These are phyloP conservation scores for Arbutus unedo DNA, from an alignment of 148 eudicot species.

Conservation along the genomic window DNA sequence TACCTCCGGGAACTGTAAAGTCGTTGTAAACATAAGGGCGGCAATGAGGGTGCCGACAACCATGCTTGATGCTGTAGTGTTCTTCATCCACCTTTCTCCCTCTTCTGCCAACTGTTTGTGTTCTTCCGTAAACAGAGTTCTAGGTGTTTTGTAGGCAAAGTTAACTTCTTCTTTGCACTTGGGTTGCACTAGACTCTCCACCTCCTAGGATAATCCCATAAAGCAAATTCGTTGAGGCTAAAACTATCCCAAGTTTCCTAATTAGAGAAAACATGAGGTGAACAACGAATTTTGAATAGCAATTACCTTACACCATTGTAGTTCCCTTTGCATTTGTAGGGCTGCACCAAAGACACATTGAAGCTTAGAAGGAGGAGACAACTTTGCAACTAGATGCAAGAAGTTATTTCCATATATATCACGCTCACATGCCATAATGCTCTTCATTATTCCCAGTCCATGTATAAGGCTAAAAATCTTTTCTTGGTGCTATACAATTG, in stretches of 20 bases:
- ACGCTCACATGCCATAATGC: neutral
- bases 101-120: conserved; percentile 20
- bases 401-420: neutral
- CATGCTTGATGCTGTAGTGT: conserved; percentile 25
- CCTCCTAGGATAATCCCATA: conserved; percentile 16
- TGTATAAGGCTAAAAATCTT: conserved; percentile 12
- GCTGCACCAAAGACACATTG: conserved; percentile 14
- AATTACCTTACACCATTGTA: conserved; percentile 16
- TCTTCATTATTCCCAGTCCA: conserved; percentile 9
- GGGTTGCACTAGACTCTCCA: conserved; percentile 28
- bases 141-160: conserved; percentile 15
- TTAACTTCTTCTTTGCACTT: conserved; percentile 8
- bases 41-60: conserved; percentile 18
- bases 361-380: conserved; percentile 10
- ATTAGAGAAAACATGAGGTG: neutral
- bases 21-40: neutral
- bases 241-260: neutral
- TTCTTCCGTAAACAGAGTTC: conserved; percentile 19
- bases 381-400: conserved; percentile 17
- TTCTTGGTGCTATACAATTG: conserved; percentile 14
- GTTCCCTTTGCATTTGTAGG: conserved; percentile 22
- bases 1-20: neutral
- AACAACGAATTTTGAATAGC: neutral
- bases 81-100: conserved; percentile 35
- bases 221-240: neutral